Conservation (phyloP, 2,329 filamentous ascomycete genomes). For the Aspergillus vadensis region DNA sequence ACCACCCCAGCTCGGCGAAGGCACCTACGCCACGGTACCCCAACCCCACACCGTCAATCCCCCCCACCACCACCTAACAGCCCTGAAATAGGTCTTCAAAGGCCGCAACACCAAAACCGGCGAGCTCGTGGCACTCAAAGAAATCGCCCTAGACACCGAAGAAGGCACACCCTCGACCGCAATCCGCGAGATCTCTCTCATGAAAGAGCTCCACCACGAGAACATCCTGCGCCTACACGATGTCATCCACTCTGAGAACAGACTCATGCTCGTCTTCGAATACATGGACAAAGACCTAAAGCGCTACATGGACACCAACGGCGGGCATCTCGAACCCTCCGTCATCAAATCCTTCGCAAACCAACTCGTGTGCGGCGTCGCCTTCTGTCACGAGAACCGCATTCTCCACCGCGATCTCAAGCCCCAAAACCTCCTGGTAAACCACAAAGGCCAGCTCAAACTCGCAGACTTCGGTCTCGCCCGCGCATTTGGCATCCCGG, state of each 20-base stretch:
- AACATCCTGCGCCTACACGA: conserved; percentile 97
- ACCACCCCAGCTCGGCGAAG: conserved; percentile 17
- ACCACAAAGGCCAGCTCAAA: conserved; percentile 84
- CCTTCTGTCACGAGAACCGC: conserved; percentile 95
- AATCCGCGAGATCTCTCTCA: conserved; percentile 95
- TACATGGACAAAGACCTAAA: conserved; percentile 98
- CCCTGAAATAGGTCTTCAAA: conserved; percentile 18
- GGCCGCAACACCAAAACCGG: conserved; percentile 19
- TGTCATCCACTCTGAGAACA: conserved; percentile 98
- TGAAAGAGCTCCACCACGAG: conserved; percentile 99
- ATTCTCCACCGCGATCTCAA: conserved; percentile 95
- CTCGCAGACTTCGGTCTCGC: conserved; percentile 93
- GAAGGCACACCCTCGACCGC: conserved; percentile 96
- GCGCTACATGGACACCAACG: conserved; percentile 94
- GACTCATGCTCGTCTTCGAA: conserved; percentile 98
- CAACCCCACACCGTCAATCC: background rate
- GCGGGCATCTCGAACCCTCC: conserved; percentile 79
- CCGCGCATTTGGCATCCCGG: conserved; percentile 90
- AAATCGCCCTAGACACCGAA: conserved; percentile 52
- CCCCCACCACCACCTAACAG: conserved; percentile 11
- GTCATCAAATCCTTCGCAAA: conserved; percentile 99
- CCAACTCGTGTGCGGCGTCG: conserved; percentile 89
- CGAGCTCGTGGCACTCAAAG: conserved; percentile 19
- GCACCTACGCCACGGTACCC: conserved; percentile 20
- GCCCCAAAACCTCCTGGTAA: conserved; percentile 94